Evolutionary conservation across 2,329 filamentous ascomycete genomes (phyloP).

Genomic region (Basipetospora chlamydospora): DNA sequence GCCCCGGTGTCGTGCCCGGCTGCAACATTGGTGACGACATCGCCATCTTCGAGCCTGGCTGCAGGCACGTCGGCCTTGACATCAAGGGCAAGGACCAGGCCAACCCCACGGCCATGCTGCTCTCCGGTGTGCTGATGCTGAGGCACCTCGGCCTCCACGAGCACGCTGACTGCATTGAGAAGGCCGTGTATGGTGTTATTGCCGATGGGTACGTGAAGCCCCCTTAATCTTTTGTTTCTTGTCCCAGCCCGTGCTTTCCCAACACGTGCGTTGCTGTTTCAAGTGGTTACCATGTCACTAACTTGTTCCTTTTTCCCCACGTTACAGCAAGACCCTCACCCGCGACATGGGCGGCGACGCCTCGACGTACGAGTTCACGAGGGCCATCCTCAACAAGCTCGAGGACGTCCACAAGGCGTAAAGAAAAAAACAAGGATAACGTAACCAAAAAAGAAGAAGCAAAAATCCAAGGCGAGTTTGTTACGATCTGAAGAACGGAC

Average conservation of each 20-base stretch:
- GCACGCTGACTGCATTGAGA: constrained; percentile 95
- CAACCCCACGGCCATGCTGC: constrained; percentile 90
- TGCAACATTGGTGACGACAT: constrained; percentile 99
- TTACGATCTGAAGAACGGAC: too few relatives aligned
- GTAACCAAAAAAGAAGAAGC: too few relatives aligned
- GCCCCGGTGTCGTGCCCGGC: constrained; percentile 90
- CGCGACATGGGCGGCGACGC: constrained; percentile 88
- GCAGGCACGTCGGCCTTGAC: constrained; percentile 96
- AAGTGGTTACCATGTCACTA: too few relatives aligned
- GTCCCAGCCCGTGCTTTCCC: not conserved
- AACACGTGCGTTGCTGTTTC: constrained; percentile 11
- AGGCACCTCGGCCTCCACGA: constrained; percentile 94
- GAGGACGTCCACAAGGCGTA: constrained; percentile 47
- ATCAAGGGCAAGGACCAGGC: constrained; percentile 99
- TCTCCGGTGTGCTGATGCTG: constrained; percentile 93
- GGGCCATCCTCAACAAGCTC: constrained; percentile 91
- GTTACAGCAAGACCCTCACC: constrained; percentile 63
- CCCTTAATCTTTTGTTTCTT: not conserved
- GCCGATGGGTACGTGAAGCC: constrained; percentile 72
- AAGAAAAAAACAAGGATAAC: too few relatives aligned
- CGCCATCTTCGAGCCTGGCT: constrained; percentile 96
- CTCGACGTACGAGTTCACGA: constrained; percentile 89
- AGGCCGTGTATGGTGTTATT: constrained; percentile 65
- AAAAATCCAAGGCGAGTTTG: too few relatives aligned
- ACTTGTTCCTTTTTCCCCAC: constrained; percentile 15